These are phyloP conservation scores for Picocystis sp. DNA, from an alignment of 163 green algal genomes.

Conservation along the genomic window DNA sequence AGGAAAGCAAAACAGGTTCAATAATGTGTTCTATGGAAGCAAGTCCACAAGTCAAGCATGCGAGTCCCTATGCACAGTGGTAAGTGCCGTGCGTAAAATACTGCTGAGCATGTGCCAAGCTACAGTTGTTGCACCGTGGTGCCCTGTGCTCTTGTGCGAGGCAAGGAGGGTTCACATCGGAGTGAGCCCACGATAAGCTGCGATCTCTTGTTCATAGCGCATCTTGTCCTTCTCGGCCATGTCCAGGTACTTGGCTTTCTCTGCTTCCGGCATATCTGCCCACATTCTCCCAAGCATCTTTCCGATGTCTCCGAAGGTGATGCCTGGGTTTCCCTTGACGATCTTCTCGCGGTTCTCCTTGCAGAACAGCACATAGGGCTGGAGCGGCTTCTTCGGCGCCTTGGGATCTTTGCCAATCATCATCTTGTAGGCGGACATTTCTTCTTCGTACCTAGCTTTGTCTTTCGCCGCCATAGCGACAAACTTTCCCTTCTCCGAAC, in stretches of 20 bases:
- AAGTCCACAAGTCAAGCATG: too few relatives aligned
- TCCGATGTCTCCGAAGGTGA: conserved; percentile 2
- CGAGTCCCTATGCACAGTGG: too few relatives aligned
- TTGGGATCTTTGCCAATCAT: conserved; percentile 8
- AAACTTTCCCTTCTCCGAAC: too few relatives aligned
- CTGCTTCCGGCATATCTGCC: conserved; percentile 1
- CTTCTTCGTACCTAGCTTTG: conserved; percentile 11
- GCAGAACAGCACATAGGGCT: conserved; percentile 7
- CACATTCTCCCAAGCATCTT: conserved; percentile 2
- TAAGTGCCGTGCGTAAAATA: too few relatives aligned
- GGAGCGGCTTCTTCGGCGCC: conserved; percentile 3
- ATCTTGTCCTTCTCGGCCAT: conserved; percentile 6
- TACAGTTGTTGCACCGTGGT: too few relatives aligned
- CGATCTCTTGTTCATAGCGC: conserved; percentile 4
- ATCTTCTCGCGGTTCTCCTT: conserved; percentile 5
- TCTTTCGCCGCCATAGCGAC: background rate
- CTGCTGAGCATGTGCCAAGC: too few relatives aligned
- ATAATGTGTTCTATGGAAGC: too few relatives aligned
- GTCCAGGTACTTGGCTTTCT: conserved; percentile 3
- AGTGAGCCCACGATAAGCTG: background rate
- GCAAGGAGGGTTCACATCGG: too few relatives aligned
- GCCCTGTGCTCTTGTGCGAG: too few relatives aligned
- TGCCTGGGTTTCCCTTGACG: conserved; percentile 1
- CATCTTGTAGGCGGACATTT: conserved; percentile 10
- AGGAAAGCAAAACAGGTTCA: too few relatives aligned